A percentile compares a stretch with the other conserved stretches of the same genome.
Conservation (phyloP, 2,329 filamentous ascomycete species). For the Botrytis hyacinthi region DNA sequence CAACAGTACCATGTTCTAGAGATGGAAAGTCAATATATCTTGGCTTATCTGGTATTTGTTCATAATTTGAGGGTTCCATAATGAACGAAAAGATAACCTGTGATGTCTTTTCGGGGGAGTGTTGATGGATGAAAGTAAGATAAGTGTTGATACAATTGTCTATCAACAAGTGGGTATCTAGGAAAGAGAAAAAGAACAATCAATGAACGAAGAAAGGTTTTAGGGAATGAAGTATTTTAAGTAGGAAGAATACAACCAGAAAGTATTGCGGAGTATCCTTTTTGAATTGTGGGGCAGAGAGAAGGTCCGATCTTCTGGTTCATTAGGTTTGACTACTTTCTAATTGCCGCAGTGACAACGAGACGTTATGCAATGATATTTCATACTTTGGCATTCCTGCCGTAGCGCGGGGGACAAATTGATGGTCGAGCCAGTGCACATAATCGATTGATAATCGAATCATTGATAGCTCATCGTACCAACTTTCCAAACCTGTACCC, state of each 20-base stretch:
- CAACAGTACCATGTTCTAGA: conserved; percentile 33
- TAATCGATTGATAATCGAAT: conserved; percentile 13
- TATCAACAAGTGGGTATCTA: background rate
- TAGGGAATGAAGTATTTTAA: background rate
- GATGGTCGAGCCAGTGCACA: background rate
- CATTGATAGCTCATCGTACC: conserved; percentile 3
- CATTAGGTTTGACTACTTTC: background rate
- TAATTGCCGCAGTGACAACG: background rate
- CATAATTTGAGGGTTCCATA: conserved; percentile 32
- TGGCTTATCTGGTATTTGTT: conserved; percentile 31
- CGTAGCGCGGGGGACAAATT: background rate
- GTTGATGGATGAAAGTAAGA: background rate
- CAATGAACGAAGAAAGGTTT: background rate
- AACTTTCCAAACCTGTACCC: conserved; percentile 11
- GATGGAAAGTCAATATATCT: conserved; percentile 37
- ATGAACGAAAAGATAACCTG: conserved; percentile 6
- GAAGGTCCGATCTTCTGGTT: background rate
- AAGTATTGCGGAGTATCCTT: background rate
- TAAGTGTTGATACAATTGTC: background rate
- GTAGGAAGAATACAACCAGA: background rate
- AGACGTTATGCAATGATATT: conserved; percentile 1
- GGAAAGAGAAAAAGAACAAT: background rate
- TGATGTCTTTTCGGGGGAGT: background rate
- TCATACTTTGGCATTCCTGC: background rate
- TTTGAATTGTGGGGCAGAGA: conserved; percentile 2